Evolutionary conservation across 495 filamentous ascomycete species (phyloP), one percentile per base, ranked within the genome.

Genomic region (Physcia stellaris): DNA sequence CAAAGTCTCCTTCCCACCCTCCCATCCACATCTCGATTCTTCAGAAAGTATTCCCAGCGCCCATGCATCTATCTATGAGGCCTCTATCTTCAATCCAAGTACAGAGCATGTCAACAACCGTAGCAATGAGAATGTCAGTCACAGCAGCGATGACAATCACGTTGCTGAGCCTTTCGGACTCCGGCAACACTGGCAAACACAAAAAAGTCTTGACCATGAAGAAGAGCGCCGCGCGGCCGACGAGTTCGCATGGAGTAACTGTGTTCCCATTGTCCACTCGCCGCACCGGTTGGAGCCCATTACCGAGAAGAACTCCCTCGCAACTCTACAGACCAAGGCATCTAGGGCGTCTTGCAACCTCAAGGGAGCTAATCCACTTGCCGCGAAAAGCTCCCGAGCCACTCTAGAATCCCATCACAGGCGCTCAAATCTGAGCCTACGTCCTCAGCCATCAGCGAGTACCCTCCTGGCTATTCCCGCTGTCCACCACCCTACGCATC

Each of bases 401-500:
- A n/a, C n/a, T n/a, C n/a, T n/a, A n/a, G n/a, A n/a, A n/a, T n/a
- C n/a, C n/a, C n/a, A n/a, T n/a, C n/a, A n/a, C n/a, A n/a, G n/a
- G n/a, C n/a, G n/a, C n/a, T n/a, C n/a, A n/a, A n/a, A n/a, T n/a
- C 32, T 36, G 16, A n/a, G n/a, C n/a, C n/a, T n/a, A 15, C 42
- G 20, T 45, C 41, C 13, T n/a, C 23, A 18, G 21, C 39, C 7
- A 32, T 16, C 32, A 24, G 16, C 30, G 31, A 37, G 21, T 27
- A 29, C 12, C 39, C 10, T 19, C n/a, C 32, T 41, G 6, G 41
- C 48, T 6, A 23, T 47, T 2, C 45, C 41, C 19, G 32, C 45
- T 32, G 43, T 19, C 24, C 43, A 20, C 29, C 46, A 37, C 28
- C 44, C 34, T 20, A 37, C 23, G 27, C 41, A 46, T 30, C 39